These are phyloP conservation scores for Zoysia pacifica DNA, from an alignment of 176 grass and related monocot genomes.

Conservation along the genomic window DNA sequence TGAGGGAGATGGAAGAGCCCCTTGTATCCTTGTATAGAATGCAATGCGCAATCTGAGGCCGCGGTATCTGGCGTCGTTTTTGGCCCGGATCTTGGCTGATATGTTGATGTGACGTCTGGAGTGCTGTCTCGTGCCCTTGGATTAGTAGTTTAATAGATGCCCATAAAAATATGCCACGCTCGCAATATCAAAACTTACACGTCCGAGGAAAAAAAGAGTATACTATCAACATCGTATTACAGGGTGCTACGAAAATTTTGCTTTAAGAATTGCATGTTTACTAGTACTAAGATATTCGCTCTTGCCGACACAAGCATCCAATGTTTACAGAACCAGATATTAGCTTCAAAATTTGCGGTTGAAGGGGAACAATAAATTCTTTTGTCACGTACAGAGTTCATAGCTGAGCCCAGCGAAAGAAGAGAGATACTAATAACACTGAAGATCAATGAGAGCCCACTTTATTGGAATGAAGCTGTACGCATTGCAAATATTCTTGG, in stretches of 20 bases:
- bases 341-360: slow-evolving; percentile 33
- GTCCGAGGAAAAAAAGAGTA: neutral
- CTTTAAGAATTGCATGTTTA: neutral
- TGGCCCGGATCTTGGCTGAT: slow-evolving; percentile 50
- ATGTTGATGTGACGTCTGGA: slow-evolving; percentile 38
- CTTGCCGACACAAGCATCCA: slow-evolving; percentile 1
- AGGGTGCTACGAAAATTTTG: neutral
- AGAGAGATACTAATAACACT: neutral
- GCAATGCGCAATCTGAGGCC: slow-evolving; percentile 37
- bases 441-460: neutral
- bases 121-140: neutral
- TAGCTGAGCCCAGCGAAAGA: neutral
- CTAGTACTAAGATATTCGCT: slow-evolving; percentile 17
- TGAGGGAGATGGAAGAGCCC: slow-evolving; percentile 31
- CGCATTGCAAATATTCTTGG: neutral
- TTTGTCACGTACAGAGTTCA: neutral
- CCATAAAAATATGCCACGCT: slow-evolving; percentile 23
- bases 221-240: neutral
- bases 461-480: slow-evolving; percentile 24
- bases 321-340: neutral
- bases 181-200: neutral
- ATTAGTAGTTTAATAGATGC: neutral
- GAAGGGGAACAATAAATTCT: neutral
- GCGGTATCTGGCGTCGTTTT: slow-evolving; percentile 43
- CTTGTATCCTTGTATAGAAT: slow-evolving; percentile 57